Percentiles rank a stretch among this genome's conserved stretches.
These are phyloP conservation scores for Eutrema heterophyllum DNA, from an alignment of 345 rosid genomes.

Conservation along the genomic window DNA sequence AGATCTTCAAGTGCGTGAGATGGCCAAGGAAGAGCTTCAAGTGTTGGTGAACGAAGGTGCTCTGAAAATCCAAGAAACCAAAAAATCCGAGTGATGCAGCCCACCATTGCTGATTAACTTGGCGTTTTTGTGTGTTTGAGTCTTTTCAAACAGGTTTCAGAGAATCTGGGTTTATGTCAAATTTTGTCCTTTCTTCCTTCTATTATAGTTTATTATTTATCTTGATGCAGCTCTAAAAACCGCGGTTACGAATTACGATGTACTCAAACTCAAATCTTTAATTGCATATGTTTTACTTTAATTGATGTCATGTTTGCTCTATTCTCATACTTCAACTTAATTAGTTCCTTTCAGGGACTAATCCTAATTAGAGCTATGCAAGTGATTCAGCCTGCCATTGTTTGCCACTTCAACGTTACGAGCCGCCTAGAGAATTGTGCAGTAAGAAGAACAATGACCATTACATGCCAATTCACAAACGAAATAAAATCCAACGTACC, in stretches of 20 bases:
- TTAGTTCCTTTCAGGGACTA: neutral
- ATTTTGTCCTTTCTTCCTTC: slow-evolving; percentile 9
- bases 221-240: neutral
- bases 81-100: slow-evolving; percentile 27
- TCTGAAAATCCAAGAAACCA: slow-evolving; percentile 45
- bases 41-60: slow-evolving; percentile 55
- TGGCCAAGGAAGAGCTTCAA: slow-evolving; percentile 62
- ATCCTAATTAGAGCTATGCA: neutral
- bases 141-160: slow-evolving; percentile 2
- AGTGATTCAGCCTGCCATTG: neutral
- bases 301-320: neutral
- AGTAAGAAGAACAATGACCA: slow-evolving; percentile 51
- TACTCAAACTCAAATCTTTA: neutral
- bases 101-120: slow-evolving; percentile 8
- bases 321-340: neutral
- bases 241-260: neutral
- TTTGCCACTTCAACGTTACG: slow-evolving; percentile 7
- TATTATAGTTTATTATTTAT: neutral
- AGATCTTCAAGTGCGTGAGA: slow-evolving; percentile 40
- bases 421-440: slow-evolving; percentile 57
- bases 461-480: too few relatives aligned
- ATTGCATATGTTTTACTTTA: neutral
- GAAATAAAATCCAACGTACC: too few relatives aligned
- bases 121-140: neutral
- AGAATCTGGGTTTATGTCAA: neutral